Conservation (phyloP, 2,329 filamentous ascomycete species). For the Cyphellophora attinorum region DNA sequence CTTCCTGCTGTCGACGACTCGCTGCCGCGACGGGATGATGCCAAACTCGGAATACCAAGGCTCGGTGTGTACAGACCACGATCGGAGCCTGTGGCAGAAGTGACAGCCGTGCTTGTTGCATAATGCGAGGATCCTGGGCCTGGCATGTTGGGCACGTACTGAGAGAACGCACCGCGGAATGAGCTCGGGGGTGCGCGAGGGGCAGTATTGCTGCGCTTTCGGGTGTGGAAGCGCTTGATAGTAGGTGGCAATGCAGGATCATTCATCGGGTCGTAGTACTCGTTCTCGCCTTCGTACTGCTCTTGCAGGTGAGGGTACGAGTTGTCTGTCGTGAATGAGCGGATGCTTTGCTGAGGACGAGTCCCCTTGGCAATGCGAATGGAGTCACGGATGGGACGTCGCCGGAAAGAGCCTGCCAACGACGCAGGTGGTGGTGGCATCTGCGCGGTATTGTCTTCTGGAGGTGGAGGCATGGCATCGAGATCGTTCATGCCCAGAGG, state of each 20-base stretch:
- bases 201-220: constrained; percentile 84
- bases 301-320: constrained; percentile 23
- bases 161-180: constrained; percentile 66
- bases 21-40: constrained; percentile 25
- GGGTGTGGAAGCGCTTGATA: constrained; percentile 55
- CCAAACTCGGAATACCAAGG: constrained; percentile 33
- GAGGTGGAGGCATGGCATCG: constrained; percentile 44
- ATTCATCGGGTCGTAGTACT: constrained; percentile 23
- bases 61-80: constrained; percentile 16
- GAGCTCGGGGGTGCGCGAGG: constrained; percentile 60
- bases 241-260: constrained; percentile 41
- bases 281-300: constrained; percentile 5
- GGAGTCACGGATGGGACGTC: constrained; percentile 68
- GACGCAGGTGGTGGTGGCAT: constrained; percentile 18
- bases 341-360: constrained; percentile 26
- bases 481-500: constrained; percentile 71
- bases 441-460: constrained; percentile 21
- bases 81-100: constrained; percentile 13
- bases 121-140: constrained; percentile 13
- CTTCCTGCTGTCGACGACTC: constrained; percentile 44
- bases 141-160: constrained; percentile 22
- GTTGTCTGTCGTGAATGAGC: constrained; percentile 26
- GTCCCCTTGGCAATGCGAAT: constrained; percentile 72
- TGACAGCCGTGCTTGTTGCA: constrained; percentile 15
- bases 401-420: constrained; percentile 40